Percentiles rank a stretch among this genome's conserved stretches.
Evolutionary conservation across 306 rosid species (phyloP).

Genomic region (Cicer judaicum): DNA sequence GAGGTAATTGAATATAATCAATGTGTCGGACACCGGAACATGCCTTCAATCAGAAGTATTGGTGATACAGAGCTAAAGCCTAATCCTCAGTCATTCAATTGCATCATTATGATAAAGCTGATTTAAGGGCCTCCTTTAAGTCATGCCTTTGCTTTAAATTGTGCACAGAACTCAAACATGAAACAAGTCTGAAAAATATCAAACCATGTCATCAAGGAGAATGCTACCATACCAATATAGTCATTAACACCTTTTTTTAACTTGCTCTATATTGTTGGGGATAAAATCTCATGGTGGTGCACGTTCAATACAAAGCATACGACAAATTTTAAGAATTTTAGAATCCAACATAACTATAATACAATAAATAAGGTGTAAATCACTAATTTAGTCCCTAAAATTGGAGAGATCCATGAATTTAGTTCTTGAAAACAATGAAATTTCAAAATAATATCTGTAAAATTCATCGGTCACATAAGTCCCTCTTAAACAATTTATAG

Average conservation of each 20-base stretch:
- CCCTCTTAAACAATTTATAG: background rate
- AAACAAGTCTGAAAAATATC: background rate
- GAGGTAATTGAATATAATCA: too few species aligned
- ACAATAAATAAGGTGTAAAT: background rate
- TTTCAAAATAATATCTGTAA: background rate
- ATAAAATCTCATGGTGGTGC: background rate
- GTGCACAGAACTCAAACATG: background rate
- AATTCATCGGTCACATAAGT: background rate
- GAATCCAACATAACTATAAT: background rate
- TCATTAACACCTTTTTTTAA: background rate
- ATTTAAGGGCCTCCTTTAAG: background rate
- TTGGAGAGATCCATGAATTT: background rate
- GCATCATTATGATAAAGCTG: background rate
- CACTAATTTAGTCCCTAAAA: background rate
- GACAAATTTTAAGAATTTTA: background rate
- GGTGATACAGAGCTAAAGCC: too few species aligned
- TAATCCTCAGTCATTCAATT: background rate
- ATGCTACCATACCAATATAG: background rate
- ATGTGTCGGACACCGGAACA: too few species aligned
- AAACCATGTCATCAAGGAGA: background rate
- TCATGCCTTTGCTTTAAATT: background rate
- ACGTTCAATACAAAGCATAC: background rate
- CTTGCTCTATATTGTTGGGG: background rate
- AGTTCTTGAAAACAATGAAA: background rate
- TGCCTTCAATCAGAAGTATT: too few species aligned